Base-by-base conservation (phyloP, 805 yeast species). In the Candida arabinofermentans region DNA sequence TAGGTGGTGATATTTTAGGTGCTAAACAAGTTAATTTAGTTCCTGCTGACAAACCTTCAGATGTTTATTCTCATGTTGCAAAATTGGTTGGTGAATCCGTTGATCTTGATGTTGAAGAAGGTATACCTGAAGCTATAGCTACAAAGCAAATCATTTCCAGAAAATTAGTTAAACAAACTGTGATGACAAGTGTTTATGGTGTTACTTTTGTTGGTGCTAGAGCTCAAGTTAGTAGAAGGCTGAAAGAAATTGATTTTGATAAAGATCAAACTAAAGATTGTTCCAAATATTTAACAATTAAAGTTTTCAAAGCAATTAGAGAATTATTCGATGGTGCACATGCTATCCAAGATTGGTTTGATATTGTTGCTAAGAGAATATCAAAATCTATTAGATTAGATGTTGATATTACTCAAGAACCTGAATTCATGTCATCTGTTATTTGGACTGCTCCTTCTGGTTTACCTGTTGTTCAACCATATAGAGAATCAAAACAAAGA, bases 401-500 rank as follows among this genome's bases (percentile, higher is more conserved):
- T 51, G 67, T 76, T 35, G 82, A 75, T 27, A 72, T 71, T 27
- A 75, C 72, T 40, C 72, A 72, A 37, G 83, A 83, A 4, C 37
- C 41, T 16, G 80, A 76, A 43, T 83, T 78, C 55, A 77, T 87
- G 74, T 79, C 96, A 1, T 79, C 95, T 4, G 96, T 93, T 7
- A 88, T 93, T 52, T 93, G 99, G 99, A 93, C 99, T 0, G 84
- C 98, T 0, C 98, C 99, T 1, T 65, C 91, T 30, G 96, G 96
- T 3, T 70, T 93, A 47, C 96, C 98, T 2, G 89, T 95, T 59
- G 99, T 93, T 16, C 99, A 93, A 62, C 99, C 99, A 1, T 93
- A 93, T 59, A 75, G 99, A 53, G 75, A 80, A 23, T 66, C 72
- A 34, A 77, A 76, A 51, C 77, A 75, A 48, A 80, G 74, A 51